Evolutionary conservation across 306 rosid genomes (phyloP).

Genomic region (Parietaria judaica): DNA sequence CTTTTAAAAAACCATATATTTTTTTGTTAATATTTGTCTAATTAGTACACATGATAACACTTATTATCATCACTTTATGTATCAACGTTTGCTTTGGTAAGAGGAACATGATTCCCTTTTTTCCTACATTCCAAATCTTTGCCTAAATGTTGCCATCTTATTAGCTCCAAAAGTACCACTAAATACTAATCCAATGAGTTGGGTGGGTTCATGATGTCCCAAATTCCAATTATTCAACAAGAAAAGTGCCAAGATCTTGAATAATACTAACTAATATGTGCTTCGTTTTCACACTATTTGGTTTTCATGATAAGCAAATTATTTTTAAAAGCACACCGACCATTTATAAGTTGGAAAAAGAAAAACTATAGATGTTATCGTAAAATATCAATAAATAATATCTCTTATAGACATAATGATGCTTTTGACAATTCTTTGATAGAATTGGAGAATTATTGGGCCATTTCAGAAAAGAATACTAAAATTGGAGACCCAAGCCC

Average conservation of each 20-base stretch:
- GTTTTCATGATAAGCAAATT: no score
- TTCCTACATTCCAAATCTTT: slow-evolving; percentile 18
- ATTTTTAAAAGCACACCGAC: no score
- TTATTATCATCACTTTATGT: not conserved
- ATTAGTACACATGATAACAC: not conserved
- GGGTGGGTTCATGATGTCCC: not conserved
- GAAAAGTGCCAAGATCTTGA: slow-evolving; percentile 1
- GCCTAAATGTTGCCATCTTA: not conserved
- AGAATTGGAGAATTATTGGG: no score
- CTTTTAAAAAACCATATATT: not conserved
- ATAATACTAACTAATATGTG: not conserved
- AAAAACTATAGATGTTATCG: no score
- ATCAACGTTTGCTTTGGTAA: slow-evolving; percentile 18
- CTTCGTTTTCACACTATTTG: no score
- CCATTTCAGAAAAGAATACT: no score
- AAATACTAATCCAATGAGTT: not conserved
- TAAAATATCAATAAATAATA: no score
- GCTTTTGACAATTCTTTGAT: no score
- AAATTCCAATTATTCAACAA: not conserved
- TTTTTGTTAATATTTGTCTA: slow-evolving; percentile 12
- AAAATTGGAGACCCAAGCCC: no score
- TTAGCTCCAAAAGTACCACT: not conserved
- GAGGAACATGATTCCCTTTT: slow-evolving; percentile 37
- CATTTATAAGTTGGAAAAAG: no score
- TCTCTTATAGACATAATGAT: no score